Evolutionary conservation across 768 basidiomycete genomes (phyloP), one percentile per base, ranked within the genome.

Genomic region (Lactarius deliciosus): DNA sequence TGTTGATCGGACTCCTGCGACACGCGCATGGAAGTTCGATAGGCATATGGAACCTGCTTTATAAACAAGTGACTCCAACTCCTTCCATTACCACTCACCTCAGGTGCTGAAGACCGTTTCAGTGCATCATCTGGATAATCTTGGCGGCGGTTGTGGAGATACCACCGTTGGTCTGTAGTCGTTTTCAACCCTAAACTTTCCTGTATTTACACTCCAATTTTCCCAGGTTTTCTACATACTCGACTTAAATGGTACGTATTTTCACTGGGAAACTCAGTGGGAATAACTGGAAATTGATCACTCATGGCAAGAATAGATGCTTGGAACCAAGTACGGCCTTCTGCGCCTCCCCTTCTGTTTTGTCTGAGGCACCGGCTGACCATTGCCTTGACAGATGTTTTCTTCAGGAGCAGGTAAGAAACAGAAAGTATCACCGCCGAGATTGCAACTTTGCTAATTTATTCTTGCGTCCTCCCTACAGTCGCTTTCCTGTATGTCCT

Each of bases 161-260:
- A 45, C 60, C 60, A 2, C 15, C 45, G 9, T 2, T 60, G 60
- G 60, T 60, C 2, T 5, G 60, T 60, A 22, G 2, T 53, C 15
- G 11, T 25, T 53, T 53, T 15, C 13, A 13, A 53, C 25, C 13
- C 25, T 5, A 53, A 20, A 36, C 15, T 16, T 2, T 28, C 15
- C 28, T 22, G 25, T 16, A 32, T 57, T 57, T 32, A 32, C 11
- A 30, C 56, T 5, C n/a, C 20, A 20, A 9, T 20, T n/a, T 1
- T n/a, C 34, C 15, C 18, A 66, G 65, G 30, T 66, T 38, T 63
- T 66, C 38, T 30, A 58, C 2, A 10, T 34, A 43, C 38, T 66
- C 16, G 32, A 66, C 28, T n/a, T 62, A 30, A 63, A 66, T 32
- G 56, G 65, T 63, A 30, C 13, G 57, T 58, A 53, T 15, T 34